Base-by-base conservation (phyloP, 139 green algal species). In the Dunaliella primolecta region DNA sequence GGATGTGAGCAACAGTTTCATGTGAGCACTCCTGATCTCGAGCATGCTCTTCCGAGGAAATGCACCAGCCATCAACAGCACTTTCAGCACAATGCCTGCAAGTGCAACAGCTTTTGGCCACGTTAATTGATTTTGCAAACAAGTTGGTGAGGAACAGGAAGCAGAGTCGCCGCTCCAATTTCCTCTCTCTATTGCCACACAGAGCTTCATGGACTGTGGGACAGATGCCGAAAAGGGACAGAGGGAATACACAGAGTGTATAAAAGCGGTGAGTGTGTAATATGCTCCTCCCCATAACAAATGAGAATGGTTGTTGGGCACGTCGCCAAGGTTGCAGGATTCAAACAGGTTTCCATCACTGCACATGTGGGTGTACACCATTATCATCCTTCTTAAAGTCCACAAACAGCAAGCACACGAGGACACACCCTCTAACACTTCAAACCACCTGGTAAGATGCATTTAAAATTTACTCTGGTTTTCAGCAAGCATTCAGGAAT, bases 171-270 rank as follows among this genome's bases (percentile, higher is more conserved):
- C 33, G 38, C 30, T 55, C 75, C 24, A 81, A 55, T 3, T 24
- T 81, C 7, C 75, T 81, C 2, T 37, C 27, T 7, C 2, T 33
- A 11, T 34, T 46, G 11, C 55, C 20, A 31, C 24, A 24, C 82
- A 89, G 86, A 82, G 72, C 15, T 89, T 89, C 82, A 89, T 89
- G 86, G 86, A 89, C 70, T 89, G 86, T 71, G 86, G 86, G 20
- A 37, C 78, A 15, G 57, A 80, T 23, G 86, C 77, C 1, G 86
- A 89, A 11, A 86, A 84, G 20, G 86, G 82, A 0, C 57, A 86
- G 2, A 76, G 83, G 25, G 71, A 87, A 27, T 89, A 86, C 75
- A n/a, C 81, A 33, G 86, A 89, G n/a, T 89, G 86, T 32, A 80
- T 89, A 23, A 56, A 83, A 76, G 31, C 82, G 82, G 86, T 89